Evolutionary conservation across 768 basidiomycete species (phyloP).

Genomic region (Auricularia heimuer): DNA sequence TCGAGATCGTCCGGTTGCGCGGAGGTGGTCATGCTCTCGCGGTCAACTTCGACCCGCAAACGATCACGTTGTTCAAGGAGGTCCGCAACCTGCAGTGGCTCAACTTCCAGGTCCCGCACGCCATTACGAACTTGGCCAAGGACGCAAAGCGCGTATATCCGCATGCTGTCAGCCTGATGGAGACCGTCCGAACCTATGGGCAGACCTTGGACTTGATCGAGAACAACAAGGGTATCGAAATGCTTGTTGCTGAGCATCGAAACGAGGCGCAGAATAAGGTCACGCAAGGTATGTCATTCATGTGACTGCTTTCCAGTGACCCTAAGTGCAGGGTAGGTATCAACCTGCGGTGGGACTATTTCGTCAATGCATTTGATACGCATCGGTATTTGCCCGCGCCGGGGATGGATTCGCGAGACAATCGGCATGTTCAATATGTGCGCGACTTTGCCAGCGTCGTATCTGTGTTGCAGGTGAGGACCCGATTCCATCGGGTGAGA

Average conservation of each 20-base stretch:
- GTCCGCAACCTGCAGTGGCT: conserved; percentile 93
- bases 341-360: conserved; percentile 93
- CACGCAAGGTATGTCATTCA: conserved; percentile 52
- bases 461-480: conserved; percentile 70
- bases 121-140: conserved; percentile 93
- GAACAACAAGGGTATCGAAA: conserved; percentile 82
- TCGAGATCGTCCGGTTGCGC: conserved; percentile 74
- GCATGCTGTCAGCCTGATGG: conserved; percentile 96
- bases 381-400: conserved; percentile 52
- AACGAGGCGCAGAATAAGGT: conserved; percentile 94
- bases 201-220: conserved; percentile 92
- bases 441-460: conserved; percentile 91
- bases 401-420: conserved; percentile 69
- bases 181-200: conserved; percentile 95
- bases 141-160: conserved; percentile 98
- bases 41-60: conserved; percentile 97
- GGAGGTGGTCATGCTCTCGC: conserved; percentile 74
- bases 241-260: conserved; percentile 89
- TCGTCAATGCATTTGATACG: conserved; percentile 88
- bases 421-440: conserved; percentile 86
- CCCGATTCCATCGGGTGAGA: not conserved
- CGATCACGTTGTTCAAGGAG: conserved; percentile 98
- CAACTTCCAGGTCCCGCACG: conserved; percentile 90
- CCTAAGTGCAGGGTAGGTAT: conserved; percentile 50
- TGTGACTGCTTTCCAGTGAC: conserved; percentile 1